Conservation (phyloP, 768 basidiomycete genomes). For the Holtermanniella nyarrowii region DNA sequence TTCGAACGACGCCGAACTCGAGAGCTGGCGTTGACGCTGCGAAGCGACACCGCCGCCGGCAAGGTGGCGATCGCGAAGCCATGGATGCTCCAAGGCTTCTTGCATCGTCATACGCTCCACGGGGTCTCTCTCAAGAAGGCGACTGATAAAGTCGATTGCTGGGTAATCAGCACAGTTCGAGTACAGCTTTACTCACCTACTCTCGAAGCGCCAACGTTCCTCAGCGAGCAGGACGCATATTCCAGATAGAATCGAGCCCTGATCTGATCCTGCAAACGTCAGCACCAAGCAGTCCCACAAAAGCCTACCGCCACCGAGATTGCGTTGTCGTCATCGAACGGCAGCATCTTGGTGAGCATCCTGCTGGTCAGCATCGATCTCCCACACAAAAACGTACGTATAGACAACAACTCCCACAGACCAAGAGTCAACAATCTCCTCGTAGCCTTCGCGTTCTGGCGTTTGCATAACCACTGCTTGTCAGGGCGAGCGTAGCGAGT, state of each 20-base stretch:
- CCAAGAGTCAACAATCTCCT: slow-evolving; percentile 87
- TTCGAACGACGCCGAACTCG: background rate
- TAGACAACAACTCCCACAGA: slow-evolving; percentile 91
- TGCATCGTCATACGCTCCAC: slow-evolving; percentile 58
- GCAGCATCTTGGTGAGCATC: slow-evolving; percentile 66
- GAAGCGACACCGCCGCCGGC: background rate
- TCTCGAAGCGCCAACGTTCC: background rate
- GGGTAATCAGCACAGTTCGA: background rate
- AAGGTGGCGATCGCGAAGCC: slow-evolving; percentile 47
- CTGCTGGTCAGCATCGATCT: slow-evolving; percentile 9
- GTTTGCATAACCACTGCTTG: slow-evolving; percentile 59
- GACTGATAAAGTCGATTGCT: slow-evolving; percentile 59
- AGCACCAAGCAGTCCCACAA: slow-evolving; percentile 38
- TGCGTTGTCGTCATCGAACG: slow-evolving; percentile 69
- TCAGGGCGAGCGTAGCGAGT: slow-evolving; percentile 17
- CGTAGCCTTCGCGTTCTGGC: slow-evolving; percentile 56
- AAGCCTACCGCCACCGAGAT: slow-evolving; percentile 47
- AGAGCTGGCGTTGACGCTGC: slow-evolving; percentile 3
- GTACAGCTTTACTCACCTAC: background rate
- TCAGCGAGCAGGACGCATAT: too few relatives aligned
- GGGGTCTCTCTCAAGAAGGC: slow-evolving; percentile 59
- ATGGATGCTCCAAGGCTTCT: slow-evolving; percentile 61
- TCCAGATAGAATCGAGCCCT: slow-evolving; percentile 21
- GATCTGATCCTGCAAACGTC: slow-evolving; percentile 46
- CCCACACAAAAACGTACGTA: slow-evolving; percentile 49